Evolutionary conservation across 805 yeast species (phyloP).

Genomic region (Cyberlindnera petersonii): DNA sequence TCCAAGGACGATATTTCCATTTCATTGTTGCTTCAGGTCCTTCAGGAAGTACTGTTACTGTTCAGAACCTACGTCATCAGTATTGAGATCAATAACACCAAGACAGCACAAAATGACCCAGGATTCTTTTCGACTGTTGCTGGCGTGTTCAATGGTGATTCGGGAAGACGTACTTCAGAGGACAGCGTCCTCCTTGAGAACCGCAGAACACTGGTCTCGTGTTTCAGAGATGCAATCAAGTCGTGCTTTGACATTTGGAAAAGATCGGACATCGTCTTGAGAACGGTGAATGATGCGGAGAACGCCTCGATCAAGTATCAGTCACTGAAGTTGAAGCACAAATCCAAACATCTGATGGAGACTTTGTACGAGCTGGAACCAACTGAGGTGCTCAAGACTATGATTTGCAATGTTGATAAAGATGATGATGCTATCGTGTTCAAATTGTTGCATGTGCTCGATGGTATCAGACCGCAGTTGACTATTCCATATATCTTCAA

Average conservation of each 20-base stretch:
- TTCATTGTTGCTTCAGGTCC: constrained; percentile 46
- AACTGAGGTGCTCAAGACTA: constrained; percentile 63
- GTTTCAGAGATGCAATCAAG: constrained; percentile 57
- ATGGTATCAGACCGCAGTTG: constrained; percentile 74
- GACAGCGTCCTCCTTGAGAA: constrained; percentile 10
- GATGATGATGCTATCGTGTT: constrained; percentile 36
- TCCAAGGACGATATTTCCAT: constrained; percentile 42
- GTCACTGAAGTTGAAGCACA: constrained; percentile 61
- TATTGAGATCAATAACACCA: constrained; percentile 38
- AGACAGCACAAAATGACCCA: constrained; percentile 45
- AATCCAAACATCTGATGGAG: constrained; percentile 63
- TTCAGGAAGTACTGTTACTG: constrained; percentile 58
- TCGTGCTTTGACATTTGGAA: constrained; percentile 65
- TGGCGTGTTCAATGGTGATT: constrained; percentile 74
- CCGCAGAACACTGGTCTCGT: constrained; percentile 30
- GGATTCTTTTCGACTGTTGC: constrained; percentile 53
- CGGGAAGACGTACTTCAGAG: constrained; percentile 25
- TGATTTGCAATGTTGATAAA: constrained; percentile 35
- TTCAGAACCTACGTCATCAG: constrained; percentile 42
- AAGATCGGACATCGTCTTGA: constrained; percentile 48
- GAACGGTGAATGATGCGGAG: constrained; percentile 16
- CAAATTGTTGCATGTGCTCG: constrained; percentile 71
- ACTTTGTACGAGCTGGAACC: constrained; percentile 64
- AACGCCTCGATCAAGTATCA: constrained; percentile 40
- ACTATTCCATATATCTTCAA: constrained; percentile 67